Percentiles rank a stretch among this genome's conserved stretches.
Evolutionary conservation across 176 grass and related monocot species (phyloP).

Genomic region (Themeda triandra): DNA sequence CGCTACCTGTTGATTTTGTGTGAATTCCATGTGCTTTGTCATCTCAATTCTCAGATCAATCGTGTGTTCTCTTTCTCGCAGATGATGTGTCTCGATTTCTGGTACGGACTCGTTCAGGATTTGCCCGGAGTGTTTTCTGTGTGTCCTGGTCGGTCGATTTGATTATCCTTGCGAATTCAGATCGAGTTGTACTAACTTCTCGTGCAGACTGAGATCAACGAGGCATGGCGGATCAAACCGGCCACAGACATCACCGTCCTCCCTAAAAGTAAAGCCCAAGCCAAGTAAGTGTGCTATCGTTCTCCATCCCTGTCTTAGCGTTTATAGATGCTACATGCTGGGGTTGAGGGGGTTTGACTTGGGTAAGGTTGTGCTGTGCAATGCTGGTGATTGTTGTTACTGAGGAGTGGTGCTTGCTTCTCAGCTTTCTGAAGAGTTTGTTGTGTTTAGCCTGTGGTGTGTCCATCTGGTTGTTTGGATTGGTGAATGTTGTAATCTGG

Average conservation of each 20-base stretch:
- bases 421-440: background rate
- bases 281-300: conserved; percentile 53
- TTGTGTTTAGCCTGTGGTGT: background rate
- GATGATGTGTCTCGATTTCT: conserved; percentile 74
- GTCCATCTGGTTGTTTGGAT: conserved; percentile 23
- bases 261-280: conserved; percentile 75
- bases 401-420: background rate
- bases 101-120: conserved; percentile 32
- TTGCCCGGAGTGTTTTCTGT: background rate
- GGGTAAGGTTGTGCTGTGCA: background rate
- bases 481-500: background rate
- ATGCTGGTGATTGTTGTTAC: background rate
- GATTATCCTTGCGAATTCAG: background rate
- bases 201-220: conserved; percentile 66
- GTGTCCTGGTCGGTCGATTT: background rate
- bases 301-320: conserved; percentile 2
- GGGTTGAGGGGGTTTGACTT: background rate
- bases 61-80: conserved; percentile 24
- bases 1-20: background rate
- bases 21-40: background rate
- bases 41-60: background rate
- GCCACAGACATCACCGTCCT: conserved; percentile 50
- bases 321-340: conserved; percentile 3
- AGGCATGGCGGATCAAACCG: conserved; percentile 58
- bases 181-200: background rate